Evolutionary conservation across 2,329 filamentous ascomycete genomes (phyloP).

Genomic region (Beauveria asiatica): DNA sequence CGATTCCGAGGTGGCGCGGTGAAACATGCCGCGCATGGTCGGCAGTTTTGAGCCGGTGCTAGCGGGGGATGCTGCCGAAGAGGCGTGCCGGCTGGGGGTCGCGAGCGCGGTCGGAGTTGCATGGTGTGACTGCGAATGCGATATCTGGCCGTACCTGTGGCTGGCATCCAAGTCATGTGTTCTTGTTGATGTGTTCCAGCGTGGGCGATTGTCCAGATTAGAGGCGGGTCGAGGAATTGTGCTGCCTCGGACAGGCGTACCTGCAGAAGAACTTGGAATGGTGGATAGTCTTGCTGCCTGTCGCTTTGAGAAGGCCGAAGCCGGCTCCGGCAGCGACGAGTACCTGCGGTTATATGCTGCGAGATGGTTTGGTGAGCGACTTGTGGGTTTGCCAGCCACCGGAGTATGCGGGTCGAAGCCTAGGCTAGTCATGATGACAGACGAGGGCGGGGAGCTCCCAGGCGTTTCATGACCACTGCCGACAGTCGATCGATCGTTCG

Average conservation of each 20-base stretch:
- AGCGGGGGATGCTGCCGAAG: constrained; percentile 34
- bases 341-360: constrained; percentile 37
- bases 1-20: constrained; percentile 39
- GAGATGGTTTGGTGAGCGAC: constrained; percentile 38
- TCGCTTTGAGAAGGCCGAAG: constrained; percentile 32
- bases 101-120: constrained; percentile 48
- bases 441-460: constrained; percentile 56
- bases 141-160: constrained; percentile 43
- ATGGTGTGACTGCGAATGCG: constrained; percentile 54
- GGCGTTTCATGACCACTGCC: constrained; percentile 64
- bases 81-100: constrained; percentile 33
- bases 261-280: constrained; percentile 41
- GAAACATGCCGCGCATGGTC: constrained; percentile 37
- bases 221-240: constrained; percentile 36
- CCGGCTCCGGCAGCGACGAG: constrained; percentile 39
- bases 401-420: constrained; percentile 42
- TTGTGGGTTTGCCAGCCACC: constrained; percentile 36
- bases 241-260: constrained; percentile 32
- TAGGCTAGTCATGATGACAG: constrained; percentile 50
- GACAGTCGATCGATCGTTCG: constrained; percentile 65
- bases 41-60: constrained; percentile 38
- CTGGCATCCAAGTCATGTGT: constrained; percentile 48
- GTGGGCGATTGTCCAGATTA: constrained; percentile 49
- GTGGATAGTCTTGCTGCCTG: constrained; percentile 36
- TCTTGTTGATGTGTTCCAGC: constrained; percentile 65